Conservation (phyloP, 805 yeast species). For the Yarrowia deformans region DNA sequence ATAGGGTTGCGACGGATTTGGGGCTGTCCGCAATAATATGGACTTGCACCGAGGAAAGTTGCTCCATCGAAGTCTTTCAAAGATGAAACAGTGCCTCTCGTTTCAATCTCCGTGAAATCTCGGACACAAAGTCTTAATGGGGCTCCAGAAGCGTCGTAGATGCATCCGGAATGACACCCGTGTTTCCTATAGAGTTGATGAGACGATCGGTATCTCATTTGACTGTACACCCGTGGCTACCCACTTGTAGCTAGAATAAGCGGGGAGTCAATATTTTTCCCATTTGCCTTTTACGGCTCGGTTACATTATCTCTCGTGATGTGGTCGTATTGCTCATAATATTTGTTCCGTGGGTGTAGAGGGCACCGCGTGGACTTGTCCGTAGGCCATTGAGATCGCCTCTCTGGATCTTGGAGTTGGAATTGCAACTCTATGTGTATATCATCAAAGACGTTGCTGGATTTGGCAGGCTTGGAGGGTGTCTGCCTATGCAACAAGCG, state of each 20-base stretch:
- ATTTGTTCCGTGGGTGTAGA: neutral
- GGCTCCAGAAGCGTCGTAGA: slow-evolving; percentile 23
- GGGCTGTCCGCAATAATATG: neutral
- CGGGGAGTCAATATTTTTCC: neutral
- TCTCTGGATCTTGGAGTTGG: too few relatives aligned
- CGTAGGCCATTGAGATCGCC: too few relatives aligned
- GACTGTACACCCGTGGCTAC: too few relatives aligned
- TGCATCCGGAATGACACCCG: slow-evolving; percentile 26
- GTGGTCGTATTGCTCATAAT: slow-evolving; percentile 4
- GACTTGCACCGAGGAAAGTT: neutral
- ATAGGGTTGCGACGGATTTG: neutral
- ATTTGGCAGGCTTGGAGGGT: neutral
- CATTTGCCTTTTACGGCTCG: neutral
- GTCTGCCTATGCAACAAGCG: neutral
- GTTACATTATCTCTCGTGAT: neutral
- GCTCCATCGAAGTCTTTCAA: neutral
- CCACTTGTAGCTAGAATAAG: neutral
- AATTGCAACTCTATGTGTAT: neutral
- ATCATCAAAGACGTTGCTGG: neutral
- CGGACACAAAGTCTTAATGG: slow-evolving; percentile 15
- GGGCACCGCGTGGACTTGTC: too few relatives aligned
- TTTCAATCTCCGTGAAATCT: slow-evolving; percentile 1
- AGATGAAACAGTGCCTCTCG: slow-evolving; percentile 3
- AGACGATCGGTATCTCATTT: neutral
- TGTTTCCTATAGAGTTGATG: slow-evolving; percentile 13